Conservation (phyloP, 805 yeast species). For the Kockiozyma suomiensis region DNA sequence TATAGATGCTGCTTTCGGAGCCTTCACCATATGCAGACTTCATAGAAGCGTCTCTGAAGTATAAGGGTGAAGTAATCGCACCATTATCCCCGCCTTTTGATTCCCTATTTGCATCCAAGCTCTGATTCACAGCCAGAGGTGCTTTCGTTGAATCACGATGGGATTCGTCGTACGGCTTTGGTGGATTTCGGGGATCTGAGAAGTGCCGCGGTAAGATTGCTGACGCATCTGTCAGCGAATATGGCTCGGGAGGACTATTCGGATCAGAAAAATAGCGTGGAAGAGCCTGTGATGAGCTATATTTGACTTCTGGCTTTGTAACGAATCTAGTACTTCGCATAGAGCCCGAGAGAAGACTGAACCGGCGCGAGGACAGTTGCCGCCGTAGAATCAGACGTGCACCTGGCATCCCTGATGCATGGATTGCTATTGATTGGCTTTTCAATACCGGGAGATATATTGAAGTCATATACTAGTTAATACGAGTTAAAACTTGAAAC, state of each 20-base stretch:
- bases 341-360: too few species aligned
- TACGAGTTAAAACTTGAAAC: too few species aligned
- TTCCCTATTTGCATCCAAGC: too few species aligned
- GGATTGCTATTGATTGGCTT: too few species aligned
- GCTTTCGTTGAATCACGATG: too few species aligned
- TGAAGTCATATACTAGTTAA: too few species aligned
- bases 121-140: too few species aligned
- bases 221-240: not conserved
- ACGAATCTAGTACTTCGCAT: not conserved
- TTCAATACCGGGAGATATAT: too few species aligned
- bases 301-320: not conserved
- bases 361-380: too few species aligned
- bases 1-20: not conserved
- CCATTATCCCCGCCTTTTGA: too few species aligned
- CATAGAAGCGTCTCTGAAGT: not conserved
- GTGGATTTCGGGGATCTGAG: not conserved
- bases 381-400: too few species aligned
- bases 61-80: not conserved
- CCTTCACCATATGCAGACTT: not conserved
- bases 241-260: not conserved
- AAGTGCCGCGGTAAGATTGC: not conserved
- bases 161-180: not conserved
- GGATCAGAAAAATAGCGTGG: constrained; percentile 2
- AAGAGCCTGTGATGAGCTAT: not conserved
- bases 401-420: too few species aligned